A percentile compares a stretch with the other conserved stretches of the same genome.
Evolutionary conservation across 139 green algal genomes (phyloP).

Genomic region (Auxenochlorella pyrenoidosa): DNA sequence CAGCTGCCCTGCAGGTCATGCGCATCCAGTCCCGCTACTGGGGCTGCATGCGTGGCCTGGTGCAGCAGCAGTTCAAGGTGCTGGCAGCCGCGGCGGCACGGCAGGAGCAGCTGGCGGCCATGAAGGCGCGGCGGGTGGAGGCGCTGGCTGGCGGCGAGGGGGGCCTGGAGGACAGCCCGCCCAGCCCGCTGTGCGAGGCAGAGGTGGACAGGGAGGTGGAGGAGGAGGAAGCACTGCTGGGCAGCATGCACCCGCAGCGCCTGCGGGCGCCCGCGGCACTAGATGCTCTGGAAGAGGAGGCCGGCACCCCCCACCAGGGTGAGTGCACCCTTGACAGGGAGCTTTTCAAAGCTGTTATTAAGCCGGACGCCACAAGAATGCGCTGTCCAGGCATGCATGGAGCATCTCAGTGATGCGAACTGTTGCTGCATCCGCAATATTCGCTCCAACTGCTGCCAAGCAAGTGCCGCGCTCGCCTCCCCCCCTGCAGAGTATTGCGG

Average conservation of each 20-base stretch:
- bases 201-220: not conserved
- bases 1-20: constrained; percentile 11
- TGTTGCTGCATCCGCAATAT: not conserved
- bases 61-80: constrained; percentile 33
- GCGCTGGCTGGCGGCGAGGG: not conserved
- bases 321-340: not conserved
- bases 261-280: not conserved
- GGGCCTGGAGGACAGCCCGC: not conserved
- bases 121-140: not conserved
- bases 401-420: too few species aligned
- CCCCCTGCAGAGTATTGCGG: constrained; percentile 8
- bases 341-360: too few species aligned
- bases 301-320: constrained; percentile 32
- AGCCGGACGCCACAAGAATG: too few species aligned
- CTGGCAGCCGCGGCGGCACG: not conserved
- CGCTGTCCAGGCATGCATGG: too few species aligned
- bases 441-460: not conserved
- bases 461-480: not conserved
- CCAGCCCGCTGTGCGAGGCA: too few species aligned
- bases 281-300: constrained; percentile 10
- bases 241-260: not conserved
- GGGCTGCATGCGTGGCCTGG: constrained; percentile 26
- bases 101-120: constrained; percentile 11
- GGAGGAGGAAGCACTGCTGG: not conserved
- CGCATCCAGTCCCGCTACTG: constrained; percentile 38